Percentiles rank a stretch among this genome's conserved stretches.
phyloP scores from a whole-genome alignment of 1,284 basidiomycete genomes.

The Coniferiporia weirii region DNA sequence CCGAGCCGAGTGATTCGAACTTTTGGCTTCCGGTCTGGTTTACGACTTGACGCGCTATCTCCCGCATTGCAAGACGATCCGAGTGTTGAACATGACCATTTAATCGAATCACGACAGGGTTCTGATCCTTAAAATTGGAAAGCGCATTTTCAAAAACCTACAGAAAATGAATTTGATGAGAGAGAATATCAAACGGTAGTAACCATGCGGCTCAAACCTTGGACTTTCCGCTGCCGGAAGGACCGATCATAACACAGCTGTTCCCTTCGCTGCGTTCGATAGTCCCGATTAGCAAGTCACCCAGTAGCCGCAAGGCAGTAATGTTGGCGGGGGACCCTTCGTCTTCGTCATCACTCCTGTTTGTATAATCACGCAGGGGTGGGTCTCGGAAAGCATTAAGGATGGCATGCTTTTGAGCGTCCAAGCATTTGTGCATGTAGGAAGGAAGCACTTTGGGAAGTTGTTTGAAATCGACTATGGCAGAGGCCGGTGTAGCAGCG shows the following conservation, averaged over 20 bases:
- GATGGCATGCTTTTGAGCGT: conserved; percentile 55
- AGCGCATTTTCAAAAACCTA: conserved; percentile 61
- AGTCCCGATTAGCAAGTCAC: conserved; percentile 65
- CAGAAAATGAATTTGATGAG: background rate
- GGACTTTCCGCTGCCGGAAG: conserved; percentile 81
- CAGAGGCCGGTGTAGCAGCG: conserved; percentile 20
- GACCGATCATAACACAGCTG: conserved; percentile 80
- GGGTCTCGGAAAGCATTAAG: conserved; percentile 43
- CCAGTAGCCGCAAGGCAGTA: conserved; percentile 48
- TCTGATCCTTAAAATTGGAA: conserved; percentile 30
- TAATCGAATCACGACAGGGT: conserved; percentile 72
- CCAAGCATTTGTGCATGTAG: conserved; percentile 39
- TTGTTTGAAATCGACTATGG: background rate
- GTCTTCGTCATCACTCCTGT: conserved; percentile 29
- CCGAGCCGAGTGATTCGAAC: conserved; percentile 15
- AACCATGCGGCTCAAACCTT: conserved; percentile 41
- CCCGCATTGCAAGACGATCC: conserved; percentile 87
- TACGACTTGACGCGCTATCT: conserved; percentile 80
- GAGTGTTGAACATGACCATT: conserved; percentile 83
- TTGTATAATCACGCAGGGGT: conserved; percentile 22
- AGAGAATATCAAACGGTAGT: background rate
- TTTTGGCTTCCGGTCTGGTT: conserved; percentile 53
- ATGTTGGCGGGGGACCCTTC: conserved; percentile 40
- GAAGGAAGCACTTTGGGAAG: conserved; percentile 27
- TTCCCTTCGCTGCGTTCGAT: conserved; percentile 82